A percentile compares a stretch with the other conserved stretches of the same genome.
Evolutionary conservation across 768 basidiomycete genomes (phyloP).

Genomic region (Phaeotremella fagi): DNA sequence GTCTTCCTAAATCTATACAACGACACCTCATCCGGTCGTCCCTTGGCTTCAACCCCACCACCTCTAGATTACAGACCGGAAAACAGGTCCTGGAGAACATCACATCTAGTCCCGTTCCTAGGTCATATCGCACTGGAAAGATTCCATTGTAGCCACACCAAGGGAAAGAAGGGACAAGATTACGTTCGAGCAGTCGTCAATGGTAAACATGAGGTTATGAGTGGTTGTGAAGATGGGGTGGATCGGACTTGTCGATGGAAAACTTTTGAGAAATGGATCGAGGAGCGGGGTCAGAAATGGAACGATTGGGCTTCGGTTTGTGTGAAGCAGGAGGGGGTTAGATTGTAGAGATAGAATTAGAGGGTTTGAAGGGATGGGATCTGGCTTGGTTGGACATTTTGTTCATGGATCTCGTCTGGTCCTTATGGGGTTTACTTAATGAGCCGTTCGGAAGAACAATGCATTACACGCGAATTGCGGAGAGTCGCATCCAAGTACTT

Average conservation of each 20-base stretch:
- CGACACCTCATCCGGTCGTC: constrained; percentile 22
- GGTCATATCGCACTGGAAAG: constrained; percentile 51
- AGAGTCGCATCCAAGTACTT: no score
- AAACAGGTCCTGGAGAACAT: constrained; percentile 48
- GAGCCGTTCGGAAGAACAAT: no score
- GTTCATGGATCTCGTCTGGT: no score
- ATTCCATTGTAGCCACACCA: constrained; percentile 25
- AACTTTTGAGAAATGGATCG: constrained; percentile 36
- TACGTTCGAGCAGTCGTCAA: constrained; percentile 50
- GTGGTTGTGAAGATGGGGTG: constrained; percentile 46
- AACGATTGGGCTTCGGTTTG: constrained; percentile 39
- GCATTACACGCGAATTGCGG: no score
- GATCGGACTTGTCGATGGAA: constrained; percentile 44
- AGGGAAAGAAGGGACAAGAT: constrained; percentile 22
- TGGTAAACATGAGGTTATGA: constrained; percentile 46
- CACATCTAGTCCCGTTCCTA: constrained; percentile 50
- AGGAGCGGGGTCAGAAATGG: constrained; percentile 33
- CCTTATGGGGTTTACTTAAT: no score
- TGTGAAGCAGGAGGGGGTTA: constrained; percentile 19
- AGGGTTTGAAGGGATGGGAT: not conserved
- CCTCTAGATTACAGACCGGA: constrained; percentile 35
- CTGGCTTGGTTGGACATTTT: not conserved
- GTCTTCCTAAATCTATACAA: constrained; percentile 51
- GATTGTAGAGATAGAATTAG: not conserved
- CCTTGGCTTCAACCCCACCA: constrained; percentile 26